Evolutionary conservation across 2,329 filamentous ascomycete species (phyloP).

Genomic region (Aspergillus glaucus): DNA sequence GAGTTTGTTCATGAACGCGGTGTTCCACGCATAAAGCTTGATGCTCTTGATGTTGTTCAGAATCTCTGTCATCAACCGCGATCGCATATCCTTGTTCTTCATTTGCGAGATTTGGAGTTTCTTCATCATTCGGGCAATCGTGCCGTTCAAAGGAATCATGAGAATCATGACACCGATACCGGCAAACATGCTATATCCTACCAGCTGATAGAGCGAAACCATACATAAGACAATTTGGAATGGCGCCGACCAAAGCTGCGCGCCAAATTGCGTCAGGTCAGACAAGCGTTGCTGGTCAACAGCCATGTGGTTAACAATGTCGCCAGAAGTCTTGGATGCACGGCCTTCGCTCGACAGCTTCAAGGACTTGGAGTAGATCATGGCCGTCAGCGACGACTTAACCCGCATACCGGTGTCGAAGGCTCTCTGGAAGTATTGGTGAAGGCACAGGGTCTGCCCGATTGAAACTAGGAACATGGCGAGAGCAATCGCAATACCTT

Average conservation of each 20-base stretch:
- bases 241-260: constrained; percentile 92
- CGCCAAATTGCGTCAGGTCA: constrained; percentile 89
- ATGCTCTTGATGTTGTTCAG: constrained; percentile 99
- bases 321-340: constrained; percentile 81
- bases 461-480: constrained; percentile 87
- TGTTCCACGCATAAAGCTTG: constrained; percentile 96
- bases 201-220: constrained; percentile 89
- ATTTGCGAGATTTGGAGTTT: constrained; percentile 91
- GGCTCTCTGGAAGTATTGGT: constrained; percentile 94
- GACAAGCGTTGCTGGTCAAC: constrained; percentile 94
- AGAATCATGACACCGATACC: constrained; percentile 91
- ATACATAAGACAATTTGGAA: constrained; percentile 96
- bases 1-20: constrained; percentile 94
- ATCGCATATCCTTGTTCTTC: constrained; percentile 97
- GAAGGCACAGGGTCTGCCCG: constrained; percentile 80
- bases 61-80: constrained; percentile 91
- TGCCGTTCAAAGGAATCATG: constrained; percentile 93
- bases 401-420: constrained; percentile 97
- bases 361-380: constrained; percentile 89
- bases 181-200: constrained; percentile 91
- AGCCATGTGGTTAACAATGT: constrained; percentile 99
- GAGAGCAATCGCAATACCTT: constrained; percentile 80
- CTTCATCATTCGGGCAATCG: constrained; percentile 91
- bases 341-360: constrained; percentile 89
- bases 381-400: constrained; percentile 80